Conservation (phyloP, 495 filamentous ascomycete genomes). For the Barbatosphaeria neglecta region DNA sequence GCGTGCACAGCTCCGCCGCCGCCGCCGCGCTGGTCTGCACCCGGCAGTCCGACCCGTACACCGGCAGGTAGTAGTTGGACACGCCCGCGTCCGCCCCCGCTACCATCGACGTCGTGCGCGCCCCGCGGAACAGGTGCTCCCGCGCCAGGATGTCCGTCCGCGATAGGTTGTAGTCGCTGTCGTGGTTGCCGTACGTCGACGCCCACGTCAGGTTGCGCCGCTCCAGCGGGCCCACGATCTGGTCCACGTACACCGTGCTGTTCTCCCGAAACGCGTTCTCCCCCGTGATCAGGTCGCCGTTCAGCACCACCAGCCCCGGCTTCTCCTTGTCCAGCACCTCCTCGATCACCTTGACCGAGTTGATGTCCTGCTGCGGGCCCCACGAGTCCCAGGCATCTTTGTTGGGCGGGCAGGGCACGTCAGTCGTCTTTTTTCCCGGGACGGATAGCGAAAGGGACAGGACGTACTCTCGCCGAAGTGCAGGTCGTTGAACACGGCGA, state of each 20-base stretch:
- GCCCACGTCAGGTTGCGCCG: constrained; percentile 46
- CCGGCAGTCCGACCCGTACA: constrained; percentile 20
- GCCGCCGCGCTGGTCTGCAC: background rate
- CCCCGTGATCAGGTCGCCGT: constrained; percentile 65
- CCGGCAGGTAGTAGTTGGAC: constrained; percentile 56
- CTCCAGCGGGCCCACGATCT: constrained; percentile 47
- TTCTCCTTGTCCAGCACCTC: constrained; percentile 46
- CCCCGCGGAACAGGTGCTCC: constrained; percentile 41
- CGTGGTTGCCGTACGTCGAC: constrained; percentile 66
- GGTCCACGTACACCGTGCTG: constrained; percentile 45
- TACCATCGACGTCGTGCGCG: constrained; percentile 42
- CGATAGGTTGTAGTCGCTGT: constrained; percentile 50
- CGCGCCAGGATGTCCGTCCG: constrained; percentile 39
- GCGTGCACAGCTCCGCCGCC: constrained; percentile 5
- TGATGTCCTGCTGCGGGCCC: constrained; percentile 49
- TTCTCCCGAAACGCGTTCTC: constrained; percentile 50
- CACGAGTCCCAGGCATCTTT: constrained; percentile 39
- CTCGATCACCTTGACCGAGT: constrained; percentile 47
- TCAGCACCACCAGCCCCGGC: constrained; percentile 52
- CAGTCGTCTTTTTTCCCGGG: background rate
- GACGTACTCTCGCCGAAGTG: constrained; percentile 57
- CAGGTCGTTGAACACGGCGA: constrained; percentile 55
- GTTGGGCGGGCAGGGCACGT: constrained; percentile 3
- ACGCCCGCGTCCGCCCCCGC: constrained; percentile 38
- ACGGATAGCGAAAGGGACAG: background rate